A percentile compares a stretch with the other conserved stretches of the same genome.
phyloP scores from a whole-genome alignment of 2,329 filamentous ascomycete species.

The Ceratocystis harringtonii region DNA sequence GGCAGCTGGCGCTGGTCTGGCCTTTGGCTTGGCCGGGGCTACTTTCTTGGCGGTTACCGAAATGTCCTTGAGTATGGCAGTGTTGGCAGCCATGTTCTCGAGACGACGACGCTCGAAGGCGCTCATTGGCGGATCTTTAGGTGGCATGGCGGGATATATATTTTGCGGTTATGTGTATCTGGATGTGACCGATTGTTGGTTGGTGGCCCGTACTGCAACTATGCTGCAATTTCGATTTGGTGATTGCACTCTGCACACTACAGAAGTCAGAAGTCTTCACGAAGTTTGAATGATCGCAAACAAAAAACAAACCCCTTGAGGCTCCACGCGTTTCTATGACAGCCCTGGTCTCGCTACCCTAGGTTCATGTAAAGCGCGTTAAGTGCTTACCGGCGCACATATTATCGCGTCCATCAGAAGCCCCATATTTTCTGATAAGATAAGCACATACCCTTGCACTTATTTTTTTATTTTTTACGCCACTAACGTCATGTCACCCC shows the following conservation, averaged over 20 bases:
- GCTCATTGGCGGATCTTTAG: constrained; percentile 41
- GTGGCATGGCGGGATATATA: constrained; percentile 28
- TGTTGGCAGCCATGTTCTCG: constrained; percentile 76
- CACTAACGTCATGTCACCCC: neutral
- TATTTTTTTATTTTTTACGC: neutral
- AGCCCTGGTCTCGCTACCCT: neutral
- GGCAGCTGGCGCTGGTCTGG: constrained; percentile 28
- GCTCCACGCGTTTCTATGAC: neutral
- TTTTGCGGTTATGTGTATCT: neutral
- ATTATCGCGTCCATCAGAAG: neutral
- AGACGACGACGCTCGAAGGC: constrained; percentile 75
- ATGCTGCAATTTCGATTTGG: no score
- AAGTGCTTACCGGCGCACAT: neutral
- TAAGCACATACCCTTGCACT: neutral
- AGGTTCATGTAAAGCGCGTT: neutral
- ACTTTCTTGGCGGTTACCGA: constrained; percentile 54
- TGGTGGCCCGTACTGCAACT: no score
- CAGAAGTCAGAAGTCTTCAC: neutral
- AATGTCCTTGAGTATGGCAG: constrained; percentile 64
- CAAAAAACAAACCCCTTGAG: neutral
- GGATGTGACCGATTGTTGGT: no score
- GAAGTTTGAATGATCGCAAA: neutral
- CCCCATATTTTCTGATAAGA: neutral
- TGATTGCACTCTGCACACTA: neutral
- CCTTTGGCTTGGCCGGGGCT: constrained; percentile 24